Base-by-base conservation (phyloP, 1,139 yeast genomes). In the Protomyces macrosporus region DNA sequence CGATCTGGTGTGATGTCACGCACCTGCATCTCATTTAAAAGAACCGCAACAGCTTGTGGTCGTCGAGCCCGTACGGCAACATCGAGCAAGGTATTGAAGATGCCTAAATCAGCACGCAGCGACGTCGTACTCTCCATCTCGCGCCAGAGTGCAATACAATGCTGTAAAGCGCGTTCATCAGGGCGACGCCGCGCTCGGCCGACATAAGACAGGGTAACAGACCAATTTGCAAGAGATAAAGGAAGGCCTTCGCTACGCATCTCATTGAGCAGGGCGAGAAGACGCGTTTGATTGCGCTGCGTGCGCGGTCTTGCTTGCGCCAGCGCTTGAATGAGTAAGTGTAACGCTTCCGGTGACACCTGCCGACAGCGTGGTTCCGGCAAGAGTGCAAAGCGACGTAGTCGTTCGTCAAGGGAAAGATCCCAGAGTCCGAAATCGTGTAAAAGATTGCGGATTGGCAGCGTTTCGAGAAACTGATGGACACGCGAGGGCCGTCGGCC, bases 31-130 rank as follows among this genome's bases (percentile, higher is more conserved):
- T 61, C 64, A 9, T n/a, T 34, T 12, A 55, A 32, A 33, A 61
- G 12, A 10, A 53, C 53, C 14, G 45, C 56, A 9, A 39, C 56
- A 9, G 60, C 53, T 42, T 61, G 53, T 54, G 54, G 55, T 34
- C 55, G 36, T 7, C 56, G 35, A 12, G 64, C 60, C 16, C 48
- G 52, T n/a, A 52, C 39, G 23, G 64, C 53, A 10, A 61, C 56
- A 40, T 55, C 60, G 12, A 61, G n/a, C 14, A 61, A 56, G 16
- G 45, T 50, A 14, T 61, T 61, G 60, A 61, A 61, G n/a, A 60
- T 55, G 12, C 36, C 60, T 4, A 34, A 45, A 34, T 61, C 56
- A 6, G 64, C 64, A 14, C 37, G 48, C 33, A 55, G 33, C 3
- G 35, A 42, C n/a, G 12, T 33, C 23, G 23, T 51, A 3, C n/a